Conservation (phyloP, 768 basidiomycete species). For the Russula ochroleuca region DNA sequence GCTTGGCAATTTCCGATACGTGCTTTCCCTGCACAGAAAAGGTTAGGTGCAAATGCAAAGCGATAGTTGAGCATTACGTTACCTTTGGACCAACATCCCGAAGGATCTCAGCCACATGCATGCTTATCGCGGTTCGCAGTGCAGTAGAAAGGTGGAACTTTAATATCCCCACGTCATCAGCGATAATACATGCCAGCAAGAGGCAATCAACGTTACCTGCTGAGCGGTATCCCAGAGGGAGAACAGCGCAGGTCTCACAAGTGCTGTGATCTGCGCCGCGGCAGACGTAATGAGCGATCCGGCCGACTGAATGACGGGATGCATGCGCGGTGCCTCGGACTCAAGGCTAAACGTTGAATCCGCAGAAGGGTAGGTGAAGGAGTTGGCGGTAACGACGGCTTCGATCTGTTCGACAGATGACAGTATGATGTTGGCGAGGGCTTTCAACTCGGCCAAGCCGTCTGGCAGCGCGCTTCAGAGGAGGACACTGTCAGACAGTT, state of each 20-base stretch:
- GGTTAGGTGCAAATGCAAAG: neutral
- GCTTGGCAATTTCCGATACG: constrained; percentile 37
- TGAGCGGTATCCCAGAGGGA: neutral
- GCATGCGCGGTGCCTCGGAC: constrained; percentile 3
- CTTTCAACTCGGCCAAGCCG: constrained; percentile 9
- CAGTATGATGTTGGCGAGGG: constrained; percentile 17
- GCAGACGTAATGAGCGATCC: constrained; percentile 13
- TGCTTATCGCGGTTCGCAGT: neutral
- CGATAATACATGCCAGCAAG: neutral
- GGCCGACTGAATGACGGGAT: constrained; percentile 2
- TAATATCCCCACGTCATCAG: neutral
- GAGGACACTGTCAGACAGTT: neutral
- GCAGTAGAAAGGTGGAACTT: constrained; percentile 12
- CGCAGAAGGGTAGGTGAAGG: constrained; percentile 7
- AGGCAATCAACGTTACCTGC: constrained; percentile 1
- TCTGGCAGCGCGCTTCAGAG: neutral
- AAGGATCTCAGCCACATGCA: constrained; percentile 23
- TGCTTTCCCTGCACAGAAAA: constrained; percentile 36
- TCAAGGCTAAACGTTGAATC: constrained; percentile 2
- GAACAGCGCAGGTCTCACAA: neutral
- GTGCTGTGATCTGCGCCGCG: neutral
- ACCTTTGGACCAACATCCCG: constrained; percentile 22
- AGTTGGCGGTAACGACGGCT: neutral
- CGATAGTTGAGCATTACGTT: neutral
- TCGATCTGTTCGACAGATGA: constrained; percentile 11